Conservation (phyloP, 768 basidiomycete species). For the Antrodiella citrinella region DNA sequence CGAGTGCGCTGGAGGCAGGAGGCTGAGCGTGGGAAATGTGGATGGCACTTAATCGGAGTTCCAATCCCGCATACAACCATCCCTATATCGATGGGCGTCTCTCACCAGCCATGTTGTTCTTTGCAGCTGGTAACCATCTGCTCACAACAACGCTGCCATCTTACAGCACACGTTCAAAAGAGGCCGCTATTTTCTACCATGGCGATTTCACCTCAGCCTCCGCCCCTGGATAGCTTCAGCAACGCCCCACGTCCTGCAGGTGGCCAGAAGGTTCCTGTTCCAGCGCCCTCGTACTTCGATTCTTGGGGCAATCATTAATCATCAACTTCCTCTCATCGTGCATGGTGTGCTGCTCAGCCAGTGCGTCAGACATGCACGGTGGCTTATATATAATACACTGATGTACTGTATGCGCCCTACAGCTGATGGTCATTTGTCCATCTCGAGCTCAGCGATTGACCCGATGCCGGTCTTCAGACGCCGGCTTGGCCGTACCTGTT, state of each 20-base stretch:
- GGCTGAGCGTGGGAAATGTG: slow-evolving; percentile 19
- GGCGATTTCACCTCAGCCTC: too few relatives aligned
- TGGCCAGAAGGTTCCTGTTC: not conserved
- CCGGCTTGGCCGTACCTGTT: too few relatives aligned
- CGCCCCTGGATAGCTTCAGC: too few relatives aligned
- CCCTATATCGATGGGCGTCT: not conserved
- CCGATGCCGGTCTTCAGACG: not conserved
- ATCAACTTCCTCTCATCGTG: not conserved
- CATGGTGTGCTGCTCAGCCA: too few relatives aligned
- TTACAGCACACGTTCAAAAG: too few relatives aligned
- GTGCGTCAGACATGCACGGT: too few relatives aligned
- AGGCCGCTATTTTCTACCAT: too few relatives aligned
- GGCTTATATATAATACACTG: too few relatives aligned
- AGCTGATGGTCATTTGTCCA: not conserved
- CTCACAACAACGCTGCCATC: too few relatives aligned
- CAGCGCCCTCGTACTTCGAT: not conserved
- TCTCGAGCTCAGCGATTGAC: not conserved
- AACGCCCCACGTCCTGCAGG: not conserved
- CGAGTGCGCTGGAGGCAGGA: slow-evolving; percentile 13
- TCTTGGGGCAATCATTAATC: not conserved
- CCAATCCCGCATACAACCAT: not conserved
- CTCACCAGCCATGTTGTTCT: not conserved
- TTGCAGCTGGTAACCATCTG: too few relatives aligned
- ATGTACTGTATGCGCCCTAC: too few relatives aligned
- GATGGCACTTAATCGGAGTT: not conserved